Percentiles rank a stretch among this genome's conserved stretches.
These are phyloP conservation scores for Ogataea parapolymorpha DNA, from an alignment of 805 yeast genomes.

Conservation along the genomic window DNA sequence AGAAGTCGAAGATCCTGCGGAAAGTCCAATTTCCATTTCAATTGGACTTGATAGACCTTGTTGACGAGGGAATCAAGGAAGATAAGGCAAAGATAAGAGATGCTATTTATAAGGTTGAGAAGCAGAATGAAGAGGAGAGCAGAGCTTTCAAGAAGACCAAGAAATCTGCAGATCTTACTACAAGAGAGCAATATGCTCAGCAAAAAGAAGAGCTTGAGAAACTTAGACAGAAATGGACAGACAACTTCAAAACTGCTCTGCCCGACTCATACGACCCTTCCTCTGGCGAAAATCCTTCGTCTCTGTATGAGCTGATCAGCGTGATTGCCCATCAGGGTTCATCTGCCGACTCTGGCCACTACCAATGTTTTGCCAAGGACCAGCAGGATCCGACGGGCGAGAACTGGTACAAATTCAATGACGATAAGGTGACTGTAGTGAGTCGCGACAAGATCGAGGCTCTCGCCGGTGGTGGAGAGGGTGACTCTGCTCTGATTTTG, in stretches of 20 bases:
- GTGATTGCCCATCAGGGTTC: slow-evolving; percentile 93
- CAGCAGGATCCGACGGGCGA: slow-evolving; percentile 59
- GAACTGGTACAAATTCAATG: slow-evolving; percentile 93
- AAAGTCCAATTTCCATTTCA: slow-evolving; percentile 94
- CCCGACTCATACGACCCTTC: slow-evolving; percentile 38
- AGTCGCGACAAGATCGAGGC: slow-evolving; percentile 76
- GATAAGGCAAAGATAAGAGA: slow-evolving; percentile 74
- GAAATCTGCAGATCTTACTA: slow-evolving; percentile 37
- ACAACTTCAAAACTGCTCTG: slow-evolving; percentile 41
- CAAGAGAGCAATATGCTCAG: slow-evolving; percentile 54
- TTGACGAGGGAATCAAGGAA: slow-evolving; percentile 71
- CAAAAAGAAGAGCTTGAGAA: slow-evolving; percentile 47
- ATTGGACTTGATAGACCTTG: slow-evolving; percentile 79
- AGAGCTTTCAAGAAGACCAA: slow-evolving; percentile 69
- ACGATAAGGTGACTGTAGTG: slow-evolving; percentile 80
- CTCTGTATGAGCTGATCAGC: slow-evolving; percentile 78
- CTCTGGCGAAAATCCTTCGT: slow-evolving; percentile 78
- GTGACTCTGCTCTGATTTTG: slow-evolving; percentile 89
- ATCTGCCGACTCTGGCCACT: slow-evolving; percentile 96
- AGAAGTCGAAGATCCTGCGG: slow-evolving; percentile 90
- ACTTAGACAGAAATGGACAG: slow-evolving; percentile 47
- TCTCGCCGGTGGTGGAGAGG: slow-evolving; percentile 96
- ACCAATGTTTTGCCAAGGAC: slow-evolving; percentile 84
- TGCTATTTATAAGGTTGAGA: slow-evolving; percentile 69
- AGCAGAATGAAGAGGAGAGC: slow-evolving; percentile 65